phyloP scores from a whole-genome alignment of 805 yeast genomes.

The Cyberlindnera sargentensis region DNA sequence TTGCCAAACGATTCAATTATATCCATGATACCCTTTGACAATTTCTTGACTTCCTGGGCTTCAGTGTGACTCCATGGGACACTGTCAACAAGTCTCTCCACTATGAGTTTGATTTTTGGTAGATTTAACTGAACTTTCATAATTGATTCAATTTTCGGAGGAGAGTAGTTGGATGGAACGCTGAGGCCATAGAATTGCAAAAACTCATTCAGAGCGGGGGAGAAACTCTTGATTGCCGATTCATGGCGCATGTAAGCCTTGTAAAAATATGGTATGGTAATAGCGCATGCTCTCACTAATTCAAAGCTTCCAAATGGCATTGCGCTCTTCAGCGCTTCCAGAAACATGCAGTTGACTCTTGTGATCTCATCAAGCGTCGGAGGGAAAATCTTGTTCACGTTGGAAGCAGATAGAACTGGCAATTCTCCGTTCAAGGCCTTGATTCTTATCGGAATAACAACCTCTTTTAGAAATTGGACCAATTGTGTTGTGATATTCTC shows the following conservation, averaged over 20 bases:
- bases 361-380: conserved; percentile 95
- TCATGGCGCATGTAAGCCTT: conserved; percentile 92
- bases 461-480: conserved; percentile 70
- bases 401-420: conserved; percentile 48
- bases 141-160: conserved; percentile 49
- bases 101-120: conserved; percentile 59
- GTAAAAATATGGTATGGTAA: conserved; percentile 82
- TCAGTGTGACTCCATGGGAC: conserved; percentile 35
- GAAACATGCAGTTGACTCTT: conserved; percentile 77
- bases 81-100: conserved; percentile 51
- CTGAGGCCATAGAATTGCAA: conserved; percentile 28
- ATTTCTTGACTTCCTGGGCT: conserved; percentile 26
- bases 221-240: conserved; percentile 74
- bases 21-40: conserved; percentile 46
- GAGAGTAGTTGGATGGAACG: conserved; percentile 32
- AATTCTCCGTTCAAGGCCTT: conserved; percentile 52
- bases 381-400: conserved; percentile 76
- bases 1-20: conserved; percentile 81
- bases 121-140: conserved; percentile 68
- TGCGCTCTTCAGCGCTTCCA: conserved; percentile 68
- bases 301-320: conserved; percentile 66
- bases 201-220: conserved; percentile 37
- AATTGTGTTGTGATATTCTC: conserved; percentile 60
- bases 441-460: conserved; percentile 71
- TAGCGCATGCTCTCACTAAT: conserved; percentile 71